Conservation (phyloP, 2,329 filamentous ascomycete species). For the Colletotrichum incanum region DNA sequence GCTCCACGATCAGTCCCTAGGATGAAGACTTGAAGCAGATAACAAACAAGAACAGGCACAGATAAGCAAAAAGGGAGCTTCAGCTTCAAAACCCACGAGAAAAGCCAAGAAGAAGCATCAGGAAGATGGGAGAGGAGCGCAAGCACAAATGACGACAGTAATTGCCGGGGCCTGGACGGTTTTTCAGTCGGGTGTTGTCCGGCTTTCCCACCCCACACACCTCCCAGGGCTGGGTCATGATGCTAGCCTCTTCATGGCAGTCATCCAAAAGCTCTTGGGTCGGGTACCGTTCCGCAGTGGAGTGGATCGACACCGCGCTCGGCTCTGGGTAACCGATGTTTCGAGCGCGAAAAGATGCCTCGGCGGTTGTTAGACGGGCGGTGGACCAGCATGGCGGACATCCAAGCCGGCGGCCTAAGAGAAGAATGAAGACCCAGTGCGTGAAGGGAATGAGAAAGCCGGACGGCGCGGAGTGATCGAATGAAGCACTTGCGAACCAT, state of each 20-base stretch:
- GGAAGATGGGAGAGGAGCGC: conserved; percentile 20
- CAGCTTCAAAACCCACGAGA: conserved; percentile 1
- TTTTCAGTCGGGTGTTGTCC: conserved; percentile 36
- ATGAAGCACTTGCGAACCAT: conserved; percentile 26
- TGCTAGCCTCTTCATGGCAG: conserved; percentile 26
- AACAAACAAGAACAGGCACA: neutral
- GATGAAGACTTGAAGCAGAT: conserved; percentile 3
- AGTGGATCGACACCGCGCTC: conserved; percentile 42
- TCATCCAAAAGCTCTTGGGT: conserved; percentile 16
- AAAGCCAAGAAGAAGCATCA: conserved; percentile 19
- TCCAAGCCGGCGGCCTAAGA: neutral
- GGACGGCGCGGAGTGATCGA: conserved; percentile 2
- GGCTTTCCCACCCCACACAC: conserved; percentile 26
- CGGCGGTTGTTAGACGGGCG: conserved; percentile 11
- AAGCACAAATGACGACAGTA: conserved; percentile 31
- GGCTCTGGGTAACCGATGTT: conserved; percentile 36
- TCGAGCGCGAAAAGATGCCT: conserved; percentile 35
- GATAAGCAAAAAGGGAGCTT: neutral
- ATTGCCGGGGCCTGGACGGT: conserved; percentile 26
- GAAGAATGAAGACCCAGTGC: no score
- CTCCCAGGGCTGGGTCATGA: conserved; percentile 35
- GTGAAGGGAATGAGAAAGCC: neutral
- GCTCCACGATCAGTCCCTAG: neutral
- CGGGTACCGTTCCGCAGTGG: conserved; percentile 37
- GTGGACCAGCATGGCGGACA: conserved; percentile 4